phyloP scores from a whole-genome alignment of 1,284 basidiomycete species.

The Hypsizygus ulmarius region DNA sequence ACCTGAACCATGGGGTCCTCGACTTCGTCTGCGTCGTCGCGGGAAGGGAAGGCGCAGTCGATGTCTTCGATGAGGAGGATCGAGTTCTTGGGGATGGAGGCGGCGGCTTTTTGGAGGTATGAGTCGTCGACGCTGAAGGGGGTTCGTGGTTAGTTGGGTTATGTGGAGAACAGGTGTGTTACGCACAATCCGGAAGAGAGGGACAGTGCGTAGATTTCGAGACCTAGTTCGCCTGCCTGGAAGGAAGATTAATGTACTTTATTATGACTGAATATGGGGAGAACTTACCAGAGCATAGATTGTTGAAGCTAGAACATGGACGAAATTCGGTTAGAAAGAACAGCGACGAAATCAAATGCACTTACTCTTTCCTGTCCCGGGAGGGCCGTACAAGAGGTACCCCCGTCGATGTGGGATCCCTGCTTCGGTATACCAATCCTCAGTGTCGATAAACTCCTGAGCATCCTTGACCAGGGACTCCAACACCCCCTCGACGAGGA shows the following conservation, averaged over 20 bases:
- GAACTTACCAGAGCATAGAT: conserved; percentile 51
- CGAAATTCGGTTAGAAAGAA: background rate
- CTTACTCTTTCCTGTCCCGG: conserved; percentile 53
- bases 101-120: conserved; percentile 41
- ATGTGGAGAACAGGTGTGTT: background rate
- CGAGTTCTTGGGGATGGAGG: conserved; percentile 46
- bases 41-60: conserved; percentile 51
- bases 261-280: background rate
- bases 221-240: conserved; percentile 52
- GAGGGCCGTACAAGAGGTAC: conserved; percentile 53
- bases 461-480: conserved; percentile 47
- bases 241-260: background rate
- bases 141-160: conserved; percentile 4
- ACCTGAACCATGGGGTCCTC: conserved; percentile 5
- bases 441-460: conserved; percentile 47
- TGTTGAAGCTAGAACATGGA: conserved; percentile 49
- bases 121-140: conserved; percentile 45
- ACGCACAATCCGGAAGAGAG: conserved; percentile 48
- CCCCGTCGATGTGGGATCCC: conserved; percentile 57
- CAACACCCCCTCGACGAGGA: conserved; percentile 45
- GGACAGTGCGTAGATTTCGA: conserved; percentile 58
- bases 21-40: conserved; percentile 38
- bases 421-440: conserved; percentile 51
- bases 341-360: conserved; percentile 2
- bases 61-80: conserved; percentile 56